Percentiles rank a stretch among this genome's conserved stretches.
These are phyloP conservation scores for Phaffia tasmanica DNA, from an alignment of 768 basidiomycete genomes.

Conservation along the genomic window DNA sequence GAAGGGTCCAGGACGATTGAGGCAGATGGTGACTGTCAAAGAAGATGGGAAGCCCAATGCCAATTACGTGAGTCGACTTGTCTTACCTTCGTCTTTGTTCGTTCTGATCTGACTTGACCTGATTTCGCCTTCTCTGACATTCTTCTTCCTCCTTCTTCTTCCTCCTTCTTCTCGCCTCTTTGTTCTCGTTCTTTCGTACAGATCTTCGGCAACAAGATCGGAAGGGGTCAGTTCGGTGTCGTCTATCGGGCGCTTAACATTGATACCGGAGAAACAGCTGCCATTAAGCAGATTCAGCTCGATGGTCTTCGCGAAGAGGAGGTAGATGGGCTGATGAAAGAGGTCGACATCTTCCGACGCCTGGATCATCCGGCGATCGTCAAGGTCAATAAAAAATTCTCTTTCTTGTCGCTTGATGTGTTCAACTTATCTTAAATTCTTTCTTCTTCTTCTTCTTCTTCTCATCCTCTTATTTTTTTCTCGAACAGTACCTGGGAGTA, in stretches of 20 bases:
- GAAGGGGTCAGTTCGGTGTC: constrained; percentile 27
- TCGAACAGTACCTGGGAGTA: constrained; percentile 98
- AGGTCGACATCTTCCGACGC: constrained; percentile 48
- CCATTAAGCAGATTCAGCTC: constrained; percentile 93
- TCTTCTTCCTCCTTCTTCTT: background rate
- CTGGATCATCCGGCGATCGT: constrained; percentile 92
- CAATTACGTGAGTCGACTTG: constrained; percentile 18
- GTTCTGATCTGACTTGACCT: too few species aligned
- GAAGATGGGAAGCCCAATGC: constrained; percentile 21
- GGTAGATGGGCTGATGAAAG: constrained; percentile 41
- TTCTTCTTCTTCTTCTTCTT: background rate
- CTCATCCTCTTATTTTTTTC: constrained; percentile 68
- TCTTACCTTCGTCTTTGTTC: constrained; percentile 17
- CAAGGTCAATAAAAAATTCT: constrained; percentile 47
- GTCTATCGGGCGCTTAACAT: constrained; percentile 52
- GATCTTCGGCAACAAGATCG: constrained; percentile 1
- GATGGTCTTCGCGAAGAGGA: constrained; percentile 87
- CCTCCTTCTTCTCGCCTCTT: background rate
- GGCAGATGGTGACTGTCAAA: constrained; percentile 17
- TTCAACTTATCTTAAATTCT: background rate
- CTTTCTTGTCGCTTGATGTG: background rate
- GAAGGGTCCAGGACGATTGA: background rate
- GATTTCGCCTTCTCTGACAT: background rate
- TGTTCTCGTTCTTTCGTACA: too few species aligned
- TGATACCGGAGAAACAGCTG: constrained; percentile 95